Evolutionary conservation across 345 rosid genomes (phyloP), one percentile per base, ranked within the genome.

Genomic region (Alliaria petiolata): DNA sequence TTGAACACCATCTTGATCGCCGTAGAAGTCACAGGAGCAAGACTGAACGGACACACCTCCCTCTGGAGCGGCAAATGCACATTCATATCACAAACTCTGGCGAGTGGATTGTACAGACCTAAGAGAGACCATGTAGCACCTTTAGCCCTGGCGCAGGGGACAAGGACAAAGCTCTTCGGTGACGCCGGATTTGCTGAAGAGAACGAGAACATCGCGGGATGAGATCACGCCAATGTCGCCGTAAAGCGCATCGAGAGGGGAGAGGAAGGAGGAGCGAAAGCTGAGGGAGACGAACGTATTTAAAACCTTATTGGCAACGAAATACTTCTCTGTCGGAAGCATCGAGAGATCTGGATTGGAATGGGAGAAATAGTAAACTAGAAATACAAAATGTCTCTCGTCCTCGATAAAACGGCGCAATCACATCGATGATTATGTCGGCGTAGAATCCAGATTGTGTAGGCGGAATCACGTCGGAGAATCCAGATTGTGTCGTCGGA

Each of bases 1-100:
- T 98, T 98, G 19, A 95, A 95, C 15, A 95, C 90, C 98, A 95
- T 95, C 83, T 95, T 98, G 19, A 95, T 95, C 35, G 96, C 99
- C 11, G 91, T 92, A 13, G 99, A 95, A 4, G 99, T 95, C 15
- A 92, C 99, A 11, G 98, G 99, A 4, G 97, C 99, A 43, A 95
- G 78, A 85, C 92, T 86, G 35, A 91, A 95, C 2, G 97, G 99
- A 42, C 99, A 95, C 25, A 95, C 60, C 68, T 95, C 99, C 78
- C 92, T 87, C 83, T 83, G 83, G 46, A 95, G 75, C 0, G 98
- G 99, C 76, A 89, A 84, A 80, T 81, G 87, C 71, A 95, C 96
- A 61, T 88, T 84, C 96, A 95, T 80, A 67, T 92, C 91, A 70
- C 92, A 89, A 14, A 76, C 78, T 3, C 61, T 69, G 15, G 86